Conservation (phyloP, 1,284 basidiomycete genomes). For the Pholiota adiposa region DNA sequence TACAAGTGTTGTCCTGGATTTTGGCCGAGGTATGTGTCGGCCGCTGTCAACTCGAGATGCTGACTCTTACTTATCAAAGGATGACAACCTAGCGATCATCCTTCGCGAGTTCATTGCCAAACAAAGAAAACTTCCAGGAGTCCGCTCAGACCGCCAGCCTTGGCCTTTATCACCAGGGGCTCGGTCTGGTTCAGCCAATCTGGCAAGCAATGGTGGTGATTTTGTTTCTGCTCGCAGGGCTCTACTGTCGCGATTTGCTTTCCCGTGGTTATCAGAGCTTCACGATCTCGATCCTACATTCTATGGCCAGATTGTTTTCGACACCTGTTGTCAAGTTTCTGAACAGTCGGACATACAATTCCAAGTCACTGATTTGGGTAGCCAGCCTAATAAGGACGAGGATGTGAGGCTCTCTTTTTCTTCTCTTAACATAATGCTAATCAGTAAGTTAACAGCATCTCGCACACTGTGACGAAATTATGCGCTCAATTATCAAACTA, state of each 20-base stretch:
- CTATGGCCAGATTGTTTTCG: slow-evolving; percentile 25
- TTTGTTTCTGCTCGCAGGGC: slow-evolving; percentile 52
- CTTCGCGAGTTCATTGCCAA: slow-evolving; percentile 66
- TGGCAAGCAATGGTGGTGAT: slow-evolving; percentile 64
- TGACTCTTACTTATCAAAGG: slow-evolving; percentile 43
- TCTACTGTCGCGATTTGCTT: slow-evolving; percentile 23
- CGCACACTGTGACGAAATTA: slow-evolving; percentile 40
- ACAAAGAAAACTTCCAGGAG: slow-evolving; percentile 62
- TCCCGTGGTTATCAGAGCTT: slow-evolving; percentile 28
- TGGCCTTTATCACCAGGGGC: slow-evolving; percentile 51
- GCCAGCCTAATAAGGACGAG: background rate
- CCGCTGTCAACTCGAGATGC: background rate
- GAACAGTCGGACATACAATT: slow-evolving; percentile 5
- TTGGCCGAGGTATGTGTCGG: slow-evolving; percentile 58
- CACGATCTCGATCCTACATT: slow-evolving; percentile 24
- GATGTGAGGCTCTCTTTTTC: background rate
- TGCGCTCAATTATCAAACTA: slow-evolving; percentile 59
- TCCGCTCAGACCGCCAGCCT: slow-evolving; percentile 49
- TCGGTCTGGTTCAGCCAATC: slow-evolving; percentile 42
- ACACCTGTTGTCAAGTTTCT: slow-evolving; percentile 20
- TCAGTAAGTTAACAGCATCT: slow-evolving; percentile 19
- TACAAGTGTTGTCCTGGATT: slow-evolving; percentile 61
- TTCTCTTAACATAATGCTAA: background rate
- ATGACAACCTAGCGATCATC: slow-evolving; percentile 61
- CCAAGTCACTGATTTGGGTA: background rate